Conservation (phyloP, 2,329 filamentous ascomycete species). For the Fusarium proliferatum region DNA sequence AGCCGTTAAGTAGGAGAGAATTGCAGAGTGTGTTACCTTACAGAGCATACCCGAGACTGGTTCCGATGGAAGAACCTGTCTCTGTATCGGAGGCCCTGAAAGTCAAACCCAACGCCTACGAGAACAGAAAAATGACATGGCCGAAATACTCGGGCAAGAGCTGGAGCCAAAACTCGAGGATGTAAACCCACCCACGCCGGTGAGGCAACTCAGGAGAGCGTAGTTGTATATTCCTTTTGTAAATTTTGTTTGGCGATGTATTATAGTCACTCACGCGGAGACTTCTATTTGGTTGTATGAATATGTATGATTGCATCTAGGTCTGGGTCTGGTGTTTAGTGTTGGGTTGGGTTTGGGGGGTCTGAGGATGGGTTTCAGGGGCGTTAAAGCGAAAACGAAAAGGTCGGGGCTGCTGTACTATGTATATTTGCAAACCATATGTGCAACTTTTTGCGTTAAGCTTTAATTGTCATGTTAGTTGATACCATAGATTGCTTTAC, state of each 20-base stretch:
- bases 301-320: conserved; percentile 29
- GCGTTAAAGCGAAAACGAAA: conserved; percentile 17
- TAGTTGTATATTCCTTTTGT: conserved; percentile 26
- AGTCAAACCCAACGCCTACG: conserved; percentile 33
- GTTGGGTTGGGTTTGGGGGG: not conserved
- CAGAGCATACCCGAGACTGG: conserved; percentile 47
- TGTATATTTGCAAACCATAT: not conserved
- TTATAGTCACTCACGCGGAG: conserved; percentile 5
- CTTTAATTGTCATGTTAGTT: not conserved
- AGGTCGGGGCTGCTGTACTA: not conserved
- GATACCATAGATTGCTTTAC: not conserved
- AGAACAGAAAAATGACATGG: conserved; percentile 44
- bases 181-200: conserved; percentile 22
- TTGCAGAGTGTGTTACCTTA: conserved; percentile 53
- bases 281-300: conserved; percentile 17
- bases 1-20: conserved; percentile 39
- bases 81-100: conserved; percentile 51
- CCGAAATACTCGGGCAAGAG: conserved; percentile 38
- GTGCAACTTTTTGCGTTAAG: not conserved
- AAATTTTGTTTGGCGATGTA: not conserved
- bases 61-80: conserved; percentile 52
- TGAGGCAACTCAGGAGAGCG: not conserved
- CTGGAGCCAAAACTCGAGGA: conserved; percentile 41
- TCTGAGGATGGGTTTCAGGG: not conserved
- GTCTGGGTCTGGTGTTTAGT: conserved; percentile 26